phyloP scores from a whole-genome alignment of 345 rosid genomes.

The Cardamine chenopodiifolia region DNA sequence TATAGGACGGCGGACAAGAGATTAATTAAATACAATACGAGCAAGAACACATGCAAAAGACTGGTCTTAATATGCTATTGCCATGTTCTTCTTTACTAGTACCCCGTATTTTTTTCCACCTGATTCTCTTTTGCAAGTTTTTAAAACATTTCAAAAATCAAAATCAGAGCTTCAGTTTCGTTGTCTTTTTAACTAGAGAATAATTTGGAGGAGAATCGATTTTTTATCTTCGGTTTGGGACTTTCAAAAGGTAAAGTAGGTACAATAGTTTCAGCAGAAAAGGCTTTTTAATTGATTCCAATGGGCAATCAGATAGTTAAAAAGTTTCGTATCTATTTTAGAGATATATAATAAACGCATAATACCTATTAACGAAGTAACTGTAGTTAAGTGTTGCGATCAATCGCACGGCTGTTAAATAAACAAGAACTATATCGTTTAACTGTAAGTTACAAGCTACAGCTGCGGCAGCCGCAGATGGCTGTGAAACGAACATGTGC shows the following conservation, averaged over 20 bases:
- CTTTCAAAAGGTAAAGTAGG: slow-evolving; percentile 15
- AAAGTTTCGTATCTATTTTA: not conserved
- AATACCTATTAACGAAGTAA: not conserved
- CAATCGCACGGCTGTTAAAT: too few relatives aligned
- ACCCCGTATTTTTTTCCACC: slow-evolving; percentile 33
- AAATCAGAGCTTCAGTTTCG: slow-evolving; percentile 30
- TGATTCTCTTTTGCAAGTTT: slow-evolving; percentile 34
- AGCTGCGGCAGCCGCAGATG: too few relatives aligned
- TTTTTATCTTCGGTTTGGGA: slow-evolving; percentile 5
- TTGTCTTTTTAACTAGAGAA: slow-evolving; percentile 33
- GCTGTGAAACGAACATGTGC: too few relatives aligned
- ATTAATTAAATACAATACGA: slow-evolving; percentile 12
- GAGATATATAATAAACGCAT: fast-evolving
- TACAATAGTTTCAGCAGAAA: not conserved
- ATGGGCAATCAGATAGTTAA: slow-evolving; percentile 17
- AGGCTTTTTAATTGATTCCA: slow-evolving; percentile 29
- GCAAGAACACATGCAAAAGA: slow-evolving; percentile 37
- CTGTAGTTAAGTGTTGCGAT: slow-evolving; percentile 73
- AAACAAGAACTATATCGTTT: too few relatives aligned
- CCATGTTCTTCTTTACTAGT: slow-evolving; percentile 40
- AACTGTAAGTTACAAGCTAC: too few relatives aligned
- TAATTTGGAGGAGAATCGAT: slow-evolving; percentile 12
- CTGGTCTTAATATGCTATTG: slow-evolving; percentile 28
- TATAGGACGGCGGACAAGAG: slow-evolving; percentile 32
- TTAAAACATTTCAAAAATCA: not conserved